Evolutionary conservation across 1,284 basidiomycete genomes (phyloP), one percentile per base, ranked within the genome.

Genomic region (Volvariella volvacea): DNA sequence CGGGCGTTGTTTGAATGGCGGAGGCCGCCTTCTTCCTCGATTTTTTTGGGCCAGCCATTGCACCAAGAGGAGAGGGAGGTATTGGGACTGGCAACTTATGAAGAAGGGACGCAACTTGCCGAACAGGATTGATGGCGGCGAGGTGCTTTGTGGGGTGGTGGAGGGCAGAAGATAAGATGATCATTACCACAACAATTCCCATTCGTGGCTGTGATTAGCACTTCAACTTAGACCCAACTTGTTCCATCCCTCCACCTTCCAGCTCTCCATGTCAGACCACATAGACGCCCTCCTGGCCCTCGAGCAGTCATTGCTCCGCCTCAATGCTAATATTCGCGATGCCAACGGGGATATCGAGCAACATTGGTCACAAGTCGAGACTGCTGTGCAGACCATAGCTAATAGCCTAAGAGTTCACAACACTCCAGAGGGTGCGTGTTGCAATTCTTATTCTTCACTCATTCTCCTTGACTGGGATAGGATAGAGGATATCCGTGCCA

Each of bases 401-500:
- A 20, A 36, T 15, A 20, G n/a, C 14, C 34, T 36, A 8, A 15
- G 34, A 16, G 34, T 15, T 7, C 34, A n/a, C 8, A 36, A 36
- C 34, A n/a, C n/a, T 36, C 34, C 34, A 36, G 25, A 36, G 34
- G 14, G 19, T 36, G 34, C 6, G 14, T 20, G 6, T 36, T 7
- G 6, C 6, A 6, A 36, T 36, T 6, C 15, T 20, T 36, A 34
- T 67, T 83, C 6, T 28, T 6, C 25, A 28, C 25, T 28, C 25
- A 28, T 12, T 28, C 25, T 12, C 25, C 12, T 12, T 28, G 12
- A 28, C 25, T 28, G 12, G 25, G 25, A 28, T 12, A 28, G 25
- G 6, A 85, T 83, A 39, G 78, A 85, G 60, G 84, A 88, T 56
- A 75, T 79, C 50, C 86, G 83, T 59, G 78, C 83, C n/a, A 58